These are phyloP conservation scores for Fomitopsis schrenkii DNA, from an alignment of 1,284 basidiomycete species.

Conservation along the genomic window DNA sequence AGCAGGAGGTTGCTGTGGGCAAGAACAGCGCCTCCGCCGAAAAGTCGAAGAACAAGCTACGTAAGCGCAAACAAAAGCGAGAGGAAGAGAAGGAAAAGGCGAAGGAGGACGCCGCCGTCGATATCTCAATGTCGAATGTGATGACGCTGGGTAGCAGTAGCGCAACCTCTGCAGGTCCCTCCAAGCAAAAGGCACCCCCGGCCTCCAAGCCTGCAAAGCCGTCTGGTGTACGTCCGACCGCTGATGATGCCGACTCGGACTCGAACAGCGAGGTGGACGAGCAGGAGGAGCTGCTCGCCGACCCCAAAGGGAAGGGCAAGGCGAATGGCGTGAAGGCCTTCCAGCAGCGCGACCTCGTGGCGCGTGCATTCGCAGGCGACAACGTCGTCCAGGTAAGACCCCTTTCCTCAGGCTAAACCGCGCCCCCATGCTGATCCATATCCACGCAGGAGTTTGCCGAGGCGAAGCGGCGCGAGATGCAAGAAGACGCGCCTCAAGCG, in stretches of 20 bases:
- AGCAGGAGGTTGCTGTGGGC: constrained; percentile 64
- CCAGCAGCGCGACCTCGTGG: constrained; percentile 86
- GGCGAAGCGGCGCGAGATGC: constrained; percentile 76
- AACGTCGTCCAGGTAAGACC: constrained; percentile 79
- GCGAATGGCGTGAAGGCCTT: constrained; percentile 56
- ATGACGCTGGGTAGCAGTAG: constrained; percentile 33
- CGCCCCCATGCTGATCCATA: not conserved
- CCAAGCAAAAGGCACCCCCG: constrained; percentile 6
- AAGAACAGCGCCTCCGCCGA: constrained; percentile 56
- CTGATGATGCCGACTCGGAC: constrained; percentile 47
- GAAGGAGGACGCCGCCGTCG: constrained; percentile 72
- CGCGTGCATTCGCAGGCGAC: constrained; percentile 94
- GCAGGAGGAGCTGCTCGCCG: constrained; percentile 46
- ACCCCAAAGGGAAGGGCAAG: constrained; percentile 38
- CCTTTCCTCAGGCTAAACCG: not conserved
- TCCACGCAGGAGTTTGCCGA: constrained; percentile 74
- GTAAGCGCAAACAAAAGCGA: constrained; percentile 56
- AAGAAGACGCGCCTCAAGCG: constrained; percentile 80
- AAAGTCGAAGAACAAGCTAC: constrained; percentile 67
- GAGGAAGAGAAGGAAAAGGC: constrained; percentile 52
- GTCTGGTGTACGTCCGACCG: constrained; percentile 2
- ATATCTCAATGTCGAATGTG: constrained; percentile 62
- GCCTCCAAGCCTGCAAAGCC: constrained; percentile 8
- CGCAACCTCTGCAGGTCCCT: constrained; percentile 10
- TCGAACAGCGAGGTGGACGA: constrained; percentile 64